Percentiles rank a stretch among this genome's conserved stretches.
Evolutionary conservation across 2,329 filamentous ascomycete species (phyloP).

Genomic region (Xenosphaeropsis pyriputrescens): DNA sequence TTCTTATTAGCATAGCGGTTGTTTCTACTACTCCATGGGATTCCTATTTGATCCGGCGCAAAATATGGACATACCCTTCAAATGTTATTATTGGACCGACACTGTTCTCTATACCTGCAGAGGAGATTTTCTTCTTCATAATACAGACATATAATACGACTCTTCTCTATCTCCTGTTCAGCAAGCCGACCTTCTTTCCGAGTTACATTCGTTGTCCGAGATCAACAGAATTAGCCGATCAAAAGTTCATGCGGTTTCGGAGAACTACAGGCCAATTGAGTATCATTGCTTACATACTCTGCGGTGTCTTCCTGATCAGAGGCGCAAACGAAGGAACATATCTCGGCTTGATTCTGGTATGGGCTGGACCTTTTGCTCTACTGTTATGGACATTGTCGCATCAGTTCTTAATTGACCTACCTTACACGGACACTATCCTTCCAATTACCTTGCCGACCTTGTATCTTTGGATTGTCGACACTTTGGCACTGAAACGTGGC

Average conservation of each 20-base stretch:
- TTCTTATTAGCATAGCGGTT: conserved; percentile 48
- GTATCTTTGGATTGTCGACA: conserved; percentile 62
- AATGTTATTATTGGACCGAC: conserved; percentile 48
- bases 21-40: conserved; percentile 62
- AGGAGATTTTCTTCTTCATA: conserved; percentile 66
- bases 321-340: conserved; percentile 41
- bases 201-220: conserved; percentile 25
- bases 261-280: conserved; percentile 33
- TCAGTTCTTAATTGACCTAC: conserved; percentile 46
- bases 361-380: conserved; percentile 52
- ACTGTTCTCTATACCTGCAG: conserved; percentile 49
- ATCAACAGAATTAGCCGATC: neutral
- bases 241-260: conserved; percentile 4
- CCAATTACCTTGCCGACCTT: conserved; percentile 50
- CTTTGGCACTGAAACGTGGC: conserved; percentile 47
- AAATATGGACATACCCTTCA: conserved; percentile 58
- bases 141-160: conserved; percentile 64
- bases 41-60: conserved; percentile 53
- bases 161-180: conserved; percentile 51
- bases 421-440: conserved; percentile 36
- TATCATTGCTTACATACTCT: conserved; percentile 26
- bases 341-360: conserved; percentile 52
- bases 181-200: conserved; percentile 45
- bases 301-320: conserved; percentile 29
- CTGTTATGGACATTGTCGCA: conserved; percentile 49